A percentile compares a stretch with the other conserved stretches of the same genome.
These are phyloP conservation scores for Pilasporangium apinafurcum DNA, from an alignment of 352 stramenopile species.

Conservation along the genomic window DNA sequence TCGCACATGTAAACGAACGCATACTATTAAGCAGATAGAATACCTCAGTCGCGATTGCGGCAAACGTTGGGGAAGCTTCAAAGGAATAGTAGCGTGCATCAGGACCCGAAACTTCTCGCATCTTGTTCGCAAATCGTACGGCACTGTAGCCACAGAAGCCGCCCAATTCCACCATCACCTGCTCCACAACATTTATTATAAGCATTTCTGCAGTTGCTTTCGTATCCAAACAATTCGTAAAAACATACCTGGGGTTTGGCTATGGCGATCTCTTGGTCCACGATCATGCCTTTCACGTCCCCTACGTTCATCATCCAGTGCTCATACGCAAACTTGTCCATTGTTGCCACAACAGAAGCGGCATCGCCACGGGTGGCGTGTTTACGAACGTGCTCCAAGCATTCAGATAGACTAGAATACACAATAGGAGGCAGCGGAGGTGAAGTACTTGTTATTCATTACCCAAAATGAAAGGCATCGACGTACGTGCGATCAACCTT, in stretches of 20 bases:
- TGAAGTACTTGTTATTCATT: no score
- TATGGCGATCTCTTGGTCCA: conserved; percentile 20
- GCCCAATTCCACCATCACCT: conserved; percentile 33
- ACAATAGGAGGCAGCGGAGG: no score
- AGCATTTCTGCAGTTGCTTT: not conserved
- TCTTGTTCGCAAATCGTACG: conserved; percentile 27
- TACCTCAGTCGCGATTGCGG: conserved; percentile 29
- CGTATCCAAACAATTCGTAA: not conserved
- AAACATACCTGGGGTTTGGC: conserved; percentile 6
- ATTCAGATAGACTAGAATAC: no score
- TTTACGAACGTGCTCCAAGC: conserved; percentile 16
- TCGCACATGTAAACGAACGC: not conserved
- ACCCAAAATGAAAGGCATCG: no score
- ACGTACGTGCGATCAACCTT: no score
- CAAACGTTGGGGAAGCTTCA: conserved; percentile 24
- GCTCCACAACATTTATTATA: not conserved
- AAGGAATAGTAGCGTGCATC: conserved; percentile 34
- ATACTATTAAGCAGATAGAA: not conserved
- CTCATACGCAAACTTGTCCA: conserved; percentile 20
- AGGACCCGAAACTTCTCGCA: conserved; percentile 14
- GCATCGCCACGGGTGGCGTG: conserved; percentile 16
- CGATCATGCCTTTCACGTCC: conserved; percentile 22
- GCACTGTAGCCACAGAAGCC: conserved; percentile 36
- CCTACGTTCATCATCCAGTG: conserved; percentile 33
- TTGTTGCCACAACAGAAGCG: conserved; percentile 18